These are phyloP conservation scores for Aspergillus diversus DNA, from an alignment of 495 filamentous ascomycete genomes.

Conservation along the genomic window DNA sequence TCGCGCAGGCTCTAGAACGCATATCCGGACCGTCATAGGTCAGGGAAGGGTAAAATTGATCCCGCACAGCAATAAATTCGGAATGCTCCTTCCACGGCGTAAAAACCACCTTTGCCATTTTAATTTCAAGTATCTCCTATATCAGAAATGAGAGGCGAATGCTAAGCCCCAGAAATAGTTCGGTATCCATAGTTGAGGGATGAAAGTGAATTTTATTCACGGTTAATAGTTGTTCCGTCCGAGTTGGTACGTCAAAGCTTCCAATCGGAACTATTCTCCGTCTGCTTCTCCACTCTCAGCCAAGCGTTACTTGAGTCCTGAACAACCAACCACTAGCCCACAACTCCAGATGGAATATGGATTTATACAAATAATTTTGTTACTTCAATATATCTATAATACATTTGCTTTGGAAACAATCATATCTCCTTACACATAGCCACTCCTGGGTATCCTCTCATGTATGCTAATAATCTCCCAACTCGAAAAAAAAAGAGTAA, in stretches of 20 bases:
- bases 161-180: background rate
- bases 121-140: slow-evolving; percentile 31
- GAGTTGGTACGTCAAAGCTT: slow-evolving; percentile 1
- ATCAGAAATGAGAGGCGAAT: background rate
- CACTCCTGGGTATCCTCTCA: slow-evolving; percentile 40
- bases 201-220: slow-evolving; percentile 27
- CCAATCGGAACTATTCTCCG: slow-evolving; percentile 12
- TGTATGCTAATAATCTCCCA: slow-evolving; percentile 25
- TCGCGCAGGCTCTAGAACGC: slow-evolving; percentile 50
- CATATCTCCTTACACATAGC: slow-evolving; percentile 16
- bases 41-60: slow-evolving; percentile 63
- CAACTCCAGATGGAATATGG: background rate
- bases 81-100: slow-evolving; percentile 74
- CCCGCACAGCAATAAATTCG: slow-evolving; percentile 69
- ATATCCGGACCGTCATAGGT: slow-evolving; percentile 40
- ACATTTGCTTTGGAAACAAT: slow-evolving; percentile 13
- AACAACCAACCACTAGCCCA: background rate
- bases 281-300: slow-evolving; percentile 2
- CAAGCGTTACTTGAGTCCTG: background rate
- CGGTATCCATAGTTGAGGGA: background rate
- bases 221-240: slow-evolving; percentile 28
- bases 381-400: slow-evolving; percentile 13
- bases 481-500: slow-evolving; percentile 20
- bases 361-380: background rate
- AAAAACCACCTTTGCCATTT: slow-evolving; percentile 75